Base-by-base conservation (phyloP, 2,329 filamentous ascomycete genomes). In the Alternaria brassicae region DNA sequence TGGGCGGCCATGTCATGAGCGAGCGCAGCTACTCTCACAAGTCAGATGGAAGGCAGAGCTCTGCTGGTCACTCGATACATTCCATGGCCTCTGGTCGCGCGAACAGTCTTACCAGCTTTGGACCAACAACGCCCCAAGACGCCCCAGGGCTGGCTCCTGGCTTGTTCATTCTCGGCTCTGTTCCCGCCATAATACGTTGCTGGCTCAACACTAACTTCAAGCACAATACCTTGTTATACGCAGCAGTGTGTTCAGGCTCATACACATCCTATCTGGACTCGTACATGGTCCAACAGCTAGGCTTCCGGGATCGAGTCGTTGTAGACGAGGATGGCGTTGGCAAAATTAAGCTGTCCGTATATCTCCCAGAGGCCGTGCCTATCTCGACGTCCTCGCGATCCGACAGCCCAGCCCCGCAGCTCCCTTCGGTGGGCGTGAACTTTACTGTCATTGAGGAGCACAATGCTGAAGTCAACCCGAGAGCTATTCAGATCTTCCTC, bases 11-110 rank as follows among this genome's bases (percentile, higher is more conserved):
- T 74, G 86, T 88, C 40, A 88, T 97, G 87, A 95, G 91, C 78
- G 95, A 99, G 79, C 88, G 95, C 15, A 91, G 93, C 1, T 85
- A 92, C 15, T 99, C 95, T 10, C 93, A 98, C 83, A 96, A 96
- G 74, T 98, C 95, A 0, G 94, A 99, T 75, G 95, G 95, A 34
- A 86, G 94, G 62, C 92, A 96, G 73, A 98, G 94, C 77, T 98
- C 93, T 8, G 89, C 92, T n/a, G 92, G 92, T 4, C 90, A 94
- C 68, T 95, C 89, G 7, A 86, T 89, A 17, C 88, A 90, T 76
- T 96, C 92, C 8, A 86, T 88, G 56, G 87, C 88, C 13, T 92
- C 91, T 41, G 91, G 90, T 27, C 88, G 93, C 44, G 92, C 91
- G 52, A 97, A 93, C 77, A 97, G 93, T 78, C 83, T 98, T 61